Conservation (phyloP, 768 basidiomycete species). For the Cyclocybe aegerita region DNA sequence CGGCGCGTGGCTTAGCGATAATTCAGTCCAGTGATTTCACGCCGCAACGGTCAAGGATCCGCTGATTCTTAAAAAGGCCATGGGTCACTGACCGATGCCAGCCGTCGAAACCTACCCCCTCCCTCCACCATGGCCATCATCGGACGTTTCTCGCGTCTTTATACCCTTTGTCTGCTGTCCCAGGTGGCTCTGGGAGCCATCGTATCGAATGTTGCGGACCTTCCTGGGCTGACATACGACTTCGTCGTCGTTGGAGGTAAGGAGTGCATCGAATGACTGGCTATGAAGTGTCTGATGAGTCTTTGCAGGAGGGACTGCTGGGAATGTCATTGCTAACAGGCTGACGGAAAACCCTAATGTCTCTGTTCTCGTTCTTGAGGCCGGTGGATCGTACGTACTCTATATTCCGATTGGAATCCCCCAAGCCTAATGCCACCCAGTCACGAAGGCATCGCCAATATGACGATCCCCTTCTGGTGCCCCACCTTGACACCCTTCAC, state of each 20-base stretch:
- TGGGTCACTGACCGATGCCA: too few relatives aligned
- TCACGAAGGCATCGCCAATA: constrained; percentile 12
- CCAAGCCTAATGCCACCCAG: neutral
- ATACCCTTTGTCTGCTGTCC: neutral
- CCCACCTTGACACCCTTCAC: constrained; percentile 10
- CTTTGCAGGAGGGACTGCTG: constrained; percentile 45
- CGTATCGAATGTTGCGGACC: neutral
- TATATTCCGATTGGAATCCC: neutral
- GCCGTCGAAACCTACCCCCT: too few relatives aligned
- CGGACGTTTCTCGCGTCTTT: neutral
- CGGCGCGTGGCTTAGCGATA: too few relatives aligned
- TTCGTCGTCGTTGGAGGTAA: constrained; percentile 30
- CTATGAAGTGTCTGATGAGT: neutral
- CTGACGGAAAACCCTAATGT: constrained; percentile 48
- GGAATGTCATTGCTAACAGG: constrained; percentile 53
- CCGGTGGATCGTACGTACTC: constrained; percentile 46
- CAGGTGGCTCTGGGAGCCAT: neutral
- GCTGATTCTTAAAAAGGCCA: too few relatives aligned
- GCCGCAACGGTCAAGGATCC: too few relatives aligned
- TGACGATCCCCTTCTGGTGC: constrained; percentile 11
- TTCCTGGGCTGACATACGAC: constrained; percentile 20
- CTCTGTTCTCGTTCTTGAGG: constrained; percentile 52
- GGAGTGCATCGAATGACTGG: neutral
- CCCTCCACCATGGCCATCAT: too few relatives aligned
- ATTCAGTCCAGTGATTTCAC: too few relatives aligned